phyloP scores from a whole-genome alignment of 352 stramenopile species.

The Phytophthora melonis region DNA sequence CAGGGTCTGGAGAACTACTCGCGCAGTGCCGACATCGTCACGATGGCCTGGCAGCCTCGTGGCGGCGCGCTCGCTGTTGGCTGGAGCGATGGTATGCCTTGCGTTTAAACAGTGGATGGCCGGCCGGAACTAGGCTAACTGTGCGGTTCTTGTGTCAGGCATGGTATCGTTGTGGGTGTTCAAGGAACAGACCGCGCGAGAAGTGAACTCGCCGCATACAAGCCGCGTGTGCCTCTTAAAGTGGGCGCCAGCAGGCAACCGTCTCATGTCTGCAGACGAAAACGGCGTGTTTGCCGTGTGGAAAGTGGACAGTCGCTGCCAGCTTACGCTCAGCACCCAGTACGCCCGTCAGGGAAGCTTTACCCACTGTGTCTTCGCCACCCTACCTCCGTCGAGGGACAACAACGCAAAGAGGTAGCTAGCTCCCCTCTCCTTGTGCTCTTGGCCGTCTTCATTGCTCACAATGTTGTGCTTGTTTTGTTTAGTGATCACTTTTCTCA shows the following conservation, averaged over 20 bases:
- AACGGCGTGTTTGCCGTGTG: constrained; percentile 87
- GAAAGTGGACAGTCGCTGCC: constrained; percentile 85
- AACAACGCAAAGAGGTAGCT: constrained; percentile 56
- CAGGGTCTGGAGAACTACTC: constrained; percentile 64
- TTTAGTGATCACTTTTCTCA: constrained; percentile 61
- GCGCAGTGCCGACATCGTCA: constrained; percentile 71
- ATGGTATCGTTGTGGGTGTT: constrained; percentile 88
- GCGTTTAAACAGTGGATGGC: neutral
- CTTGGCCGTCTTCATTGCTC: neutral
- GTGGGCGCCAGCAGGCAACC: constrained; percentile 89
- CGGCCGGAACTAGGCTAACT: constrained; percentile 1
- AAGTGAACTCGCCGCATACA: constrained; percentile 87
- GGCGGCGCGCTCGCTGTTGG: constrained; percentile 79
- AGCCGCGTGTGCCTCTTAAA: constrained; percentile 83
- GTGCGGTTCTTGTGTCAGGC: constrained; percentile 34
- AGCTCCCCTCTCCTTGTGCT: neutral
- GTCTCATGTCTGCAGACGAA: constrained; percentile 91
- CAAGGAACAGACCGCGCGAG: constrained; percentile 72
- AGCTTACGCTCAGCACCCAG: constrained; percentile 81
- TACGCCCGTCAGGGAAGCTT: constrained; percentile 90
- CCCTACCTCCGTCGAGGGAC: constrained; percentile 46
- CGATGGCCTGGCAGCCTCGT: constrained; percentile 91
- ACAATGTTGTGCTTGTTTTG: constrained; percentile 2
- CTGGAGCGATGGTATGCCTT: constrained; percentile 79
- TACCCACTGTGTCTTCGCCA: constrained; percentile 90